Percentiles rank a stretch among this genome's conserved stretches.
Evolutionary conservation across 2,329 filamentous ascomycete genomes (phyloP).

Genomic region (Aspergillus transmontanensis): DNA sequence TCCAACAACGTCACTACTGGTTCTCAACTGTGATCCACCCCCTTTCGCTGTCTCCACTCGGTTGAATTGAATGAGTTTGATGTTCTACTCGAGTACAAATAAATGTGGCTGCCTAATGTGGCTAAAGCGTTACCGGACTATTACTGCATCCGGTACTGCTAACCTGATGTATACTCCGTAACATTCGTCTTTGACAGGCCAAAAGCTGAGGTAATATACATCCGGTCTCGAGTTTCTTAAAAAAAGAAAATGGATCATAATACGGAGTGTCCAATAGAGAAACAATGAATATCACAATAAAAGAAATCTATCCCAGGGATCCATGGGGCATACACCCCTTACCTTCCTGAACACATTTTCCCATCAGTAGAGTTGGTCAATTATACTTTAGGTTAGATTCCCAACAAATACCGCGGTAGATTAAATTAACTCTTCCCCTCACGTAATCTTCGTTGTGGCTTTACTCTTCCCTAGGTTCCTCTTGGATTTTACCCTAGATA

Average conservation of each 20-base stretch:
- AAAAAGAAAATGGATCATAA: background rate
- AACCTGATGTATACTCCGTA: background rate
- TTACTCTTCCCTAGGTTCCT: background rate
- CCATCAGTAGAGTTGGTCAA: background rate
- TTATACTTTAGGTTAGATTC: background rate
- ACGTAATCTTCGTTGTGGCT: background rate
- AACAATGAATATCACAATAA: background rate
- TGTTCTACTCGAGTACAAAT: background rate
- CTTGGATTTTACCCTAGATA: background rate
- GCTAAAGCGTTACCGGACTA: background rate
- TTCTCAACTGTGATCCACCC: background rate
- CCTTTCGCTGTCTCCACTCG: background rate
- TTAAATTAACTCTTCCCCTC: background rate
- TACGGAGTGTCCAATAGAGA: background rate
- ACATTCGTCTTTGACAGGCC: background rate
- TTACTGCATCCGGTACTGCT: background rate
- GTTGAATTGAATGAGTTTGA: background rate
- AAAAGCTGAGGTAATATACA: background rate
- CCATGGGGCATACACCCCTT: background rate
- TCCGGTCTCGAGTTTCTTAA: background rate
- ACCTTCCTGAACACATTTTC: background rate
- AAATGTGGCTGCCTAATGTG: conserved; percentile 5
- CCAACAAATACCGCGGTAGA: conserved; percentile 1
- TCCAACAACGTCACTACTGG: conserved; percentile 2
- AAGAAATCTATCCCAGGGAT: background rate